Conservation (phyloP, 2,329 filamentous ascomycete species). For the Nigrospora oryzae region DNA sequence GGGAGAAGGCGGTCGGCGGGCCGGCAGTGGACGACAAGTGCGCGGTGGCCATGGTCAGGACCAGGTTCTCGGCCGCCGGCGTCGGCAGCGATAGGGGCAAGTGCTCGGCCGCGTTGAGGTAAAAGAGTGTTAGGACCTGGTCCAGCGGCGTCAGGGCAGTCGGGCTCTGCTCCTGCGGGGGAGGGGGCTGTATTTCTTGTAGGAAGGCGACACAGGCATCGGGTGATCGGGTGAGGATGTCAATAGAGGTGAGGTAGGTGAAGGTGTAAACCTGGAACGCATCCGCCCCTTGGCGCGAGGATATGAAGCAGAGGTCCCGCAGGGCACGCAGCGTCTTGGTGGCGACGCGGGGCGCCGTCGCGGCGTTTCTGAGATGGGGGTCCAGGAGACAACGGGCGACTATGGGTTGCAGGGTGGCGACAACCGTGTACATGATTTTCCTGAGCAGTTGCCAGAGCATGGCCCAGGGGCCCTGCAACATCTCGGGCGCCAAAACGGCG, state of each 20-base stretch:
- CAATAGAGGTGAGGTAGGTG: slow-evolving; percentile 72
- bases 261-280: slow-evolving; percentile 81
- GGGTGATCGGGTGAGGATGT: slow-evolving; percentile 68
- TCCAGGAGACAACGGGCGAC: slow-evolving; percentile 55
- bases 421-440: slow-evolving; percentile 65
- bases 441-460: slow-evolving; percentile 68
- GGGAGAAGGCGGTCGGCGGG: slow-evolving; percentile 32
- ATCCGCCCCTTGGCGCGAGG: slow-evolving; percentile 61
- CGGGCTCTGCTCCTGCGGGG: slow-evolving; percentile 44
- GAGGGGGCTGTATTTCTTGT: slow-evolving; percentile 42
- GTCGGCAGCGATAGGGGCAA: slow-evolving; percentile 64
- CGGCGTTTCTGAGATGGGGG: slow-evolving; percentile 31
- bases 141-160: slow-evolving; percentile 51
- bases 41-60: slow-evolving; percentile 64
- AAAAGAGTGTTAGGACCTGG: slow-evolving; percentile 74
- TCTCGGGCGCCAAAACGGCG: slow-evolving; percentile 54
- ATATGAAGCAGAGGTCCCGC: slow-evolving; percentile 75
- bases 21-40: slow-evolving; percentile 47
- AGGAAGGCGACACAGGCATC: slow-evolving; percentile 59
- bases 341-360: slow-evolving; percentile 54
- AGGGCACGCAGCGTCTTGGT: slow-evolving; percentile 65
- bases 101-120: slow-evolving; percentile 80
- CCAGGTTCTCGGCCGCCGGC: slow-evolving; percentile 59
- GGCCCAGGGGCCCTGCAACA: slow-evolving; percentile 58
- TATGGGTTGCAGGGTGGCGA: slow-evolving; percentile 67